Percentiles rank a stretch among this genome's conserved stretches.
Conservation (phyloP, 1,284 basidiomycete genomes). For the Fomitopsis betulina region DNA sequence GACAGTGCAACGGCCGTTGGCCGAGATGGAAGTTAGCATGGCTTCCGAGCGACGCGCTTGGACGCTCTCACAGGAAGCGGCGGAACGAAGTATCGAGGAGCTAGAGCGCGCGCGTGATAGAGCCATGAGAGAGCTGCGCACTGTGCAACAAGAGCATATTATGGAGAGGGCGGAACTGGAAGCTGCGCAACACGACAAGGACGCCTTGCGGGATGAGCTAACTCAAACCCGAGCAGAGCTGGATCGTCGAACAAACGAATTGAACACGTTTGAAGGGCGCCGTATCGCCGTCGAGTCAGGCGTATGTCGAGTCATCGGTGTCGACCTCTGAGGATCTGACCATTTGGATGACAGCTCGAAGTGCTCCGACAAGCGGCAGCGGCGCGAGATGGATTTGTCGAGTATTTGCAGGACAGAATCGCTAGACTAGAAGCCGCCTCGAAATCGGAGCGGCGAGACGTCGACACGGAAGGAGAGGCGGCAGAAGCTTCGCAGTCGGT, state of each 20-base stretch:
- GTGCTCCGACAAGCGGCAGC: not conserved
- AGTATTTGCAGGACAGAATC: not conserved
- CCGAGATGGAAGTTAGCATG: not conserved
- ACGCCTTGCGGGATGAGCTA: not conserved
- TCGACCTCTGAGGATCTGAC: not conserved
- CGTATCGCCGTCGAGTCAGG: not conserved
- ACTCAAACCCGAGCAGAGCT: not conserved
- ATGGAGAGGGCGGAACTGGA: too few relatives aligned
- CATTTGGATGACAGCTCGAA: not conserved
- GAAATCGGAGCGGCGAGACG: not conserved
- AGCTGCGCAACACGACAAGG: not conserved
- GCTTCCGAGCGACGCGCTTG: not conserved
- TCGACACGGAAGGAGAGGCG: not conserved
- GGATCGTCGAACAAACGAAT: not conserved
- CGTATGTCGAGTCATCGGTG: not conserved
- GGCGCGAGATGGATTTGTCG: not conserved
- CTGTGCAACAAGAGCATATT: not conserved
- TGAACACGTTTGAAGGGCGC: not conserved
- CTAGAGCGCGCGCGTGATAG: not conserved
- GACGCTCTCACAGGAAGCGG: not conserved
- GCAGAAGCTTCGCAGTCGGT: not conserved
- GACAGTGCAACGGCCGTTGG: not conserved
- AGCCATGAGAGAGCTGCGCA: not conserved
- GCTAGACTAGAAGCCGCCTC: not conserved
- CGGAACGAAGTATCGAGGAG: not conserved